Base-by-base conservation (phyloP, 345 rosid species). In the Brassica incana region DNA sequence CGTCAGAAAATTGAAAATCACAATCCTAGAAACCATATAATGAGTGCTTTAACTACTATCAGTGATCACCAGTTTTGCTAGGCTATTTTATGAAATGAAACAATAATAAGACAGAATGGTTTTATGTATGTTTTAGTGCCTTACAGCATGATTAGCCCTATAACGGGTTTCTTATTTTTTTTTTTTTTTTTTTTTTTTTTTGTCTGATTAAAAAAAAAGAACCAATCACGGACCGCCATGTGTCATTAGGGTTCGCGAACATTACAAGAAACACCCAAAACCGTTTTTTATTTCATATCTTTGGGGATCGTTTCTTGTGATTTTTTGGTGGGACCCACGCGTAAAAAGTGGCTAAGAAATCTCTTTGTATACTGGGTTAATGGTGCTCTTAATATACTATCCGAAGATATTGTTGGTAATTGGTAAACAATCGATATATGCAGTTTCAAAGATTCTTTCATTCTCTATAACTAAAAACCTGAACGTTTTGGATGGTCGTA, bases 401-500 rank as follows among this genome's bases (percentile, higher is more conserved):
- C 32, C 43, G 11, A 36, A 65, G 60, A 65, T 71, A 50, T n/a
- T 61, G 40, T 8, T 64, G 43, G n/a, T 5, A 32, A 5, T 35
- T 25, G 20, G 40, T 56, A 30, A 71, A 38, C 68, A 52, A 59
- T 43, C 5, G 68, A 27, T 72, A 66, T 6, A 40, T 8, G 20
- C 66, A 43, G 16, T 50, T 84, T 79, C 67, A 74, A 83, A 81
- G 82, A 85, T 85, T 85, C 80, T 23, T 35, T 5, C 45, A 63
- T 64, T 80, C 76, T 52, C 15, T 30, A 9, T 10, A 70, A 30
- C 67, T 35, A 36, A 80, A 45, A 50, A 16, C 66, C 12, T 18
- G 23, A 35, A 29, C 62, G 35, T 75, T 14, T 74, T 74, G 74
- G 65, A 71, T 64, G 83, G 74, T 61, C 74, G 48, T 62, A 14